Conservation (phyloP, 441 rosid species). For the Francoa sonchifolia region DNA sequence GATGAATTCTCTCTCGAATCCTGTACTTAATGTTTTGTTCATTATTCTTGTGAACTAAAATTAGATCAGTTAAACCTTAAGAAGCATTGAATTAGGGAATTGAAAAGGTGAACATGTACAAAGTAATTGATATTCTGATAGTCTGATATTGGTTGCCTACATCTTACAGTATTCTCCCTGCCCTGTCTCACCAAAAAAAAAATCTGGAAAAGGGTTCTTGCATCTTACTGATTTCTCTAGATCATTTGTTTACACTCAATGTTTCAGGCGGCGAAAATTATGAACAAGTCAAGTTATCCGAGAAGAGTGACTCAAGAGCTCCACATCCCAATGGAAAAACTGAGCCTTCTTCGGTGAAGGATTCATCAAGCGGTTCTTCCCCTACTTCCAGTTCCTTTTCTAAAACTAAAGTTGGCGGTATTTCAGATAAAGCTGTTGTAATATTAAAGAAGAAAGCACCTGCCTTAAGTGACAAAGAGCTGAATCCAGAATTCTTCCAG, state of each 20-base stretch:
- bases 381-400: slow-evolving; percentile 34
- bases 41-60: too few species aligned
- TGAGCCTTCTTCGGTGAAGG: slow-evolving; percentile 34
- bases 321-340: slow-evolving; percentile 23
- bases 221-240: too few species aligned
- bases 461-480: slow-evolving; percentile 64
- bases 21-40: too few species aligned
- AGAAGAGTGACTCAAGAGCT: slow-evolving; percentile 31
- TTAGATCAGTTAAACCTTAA: too few species aligned
- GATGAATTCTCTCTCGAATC: too few species aligned
- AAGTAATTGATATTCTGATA: too few species aligned
- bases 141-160: too few species aligned
- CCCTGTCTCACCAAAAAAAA: too few species aligned
- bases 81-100: too few species aligned
- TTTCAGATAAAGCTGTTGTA: slow-evolving; percentile 63
- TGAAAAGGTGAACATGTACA: too few species aligned
- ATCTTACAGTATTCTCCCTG: too few species aligned
- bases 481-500: slow-evolving; percentile 93
- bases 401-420: slow-evolving; percentile 49
- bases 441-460: slow-evolving; percentile 87
- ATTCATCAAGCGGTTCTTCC: slow-evolving; percentile 35
- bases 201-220: too few species aligned
- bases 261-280: slow-evolving; percentile 24
- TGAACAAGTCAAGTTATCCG: slow-evolving; percentile 25
- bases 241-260: slow-evolving; percentile 10